Evolutionary conservation across 495 filamentous ascomycete species (phyloP), one percentile per base, ranked within the genome.

Genomic region (Lindgomyces ingoldianus): DNA sequence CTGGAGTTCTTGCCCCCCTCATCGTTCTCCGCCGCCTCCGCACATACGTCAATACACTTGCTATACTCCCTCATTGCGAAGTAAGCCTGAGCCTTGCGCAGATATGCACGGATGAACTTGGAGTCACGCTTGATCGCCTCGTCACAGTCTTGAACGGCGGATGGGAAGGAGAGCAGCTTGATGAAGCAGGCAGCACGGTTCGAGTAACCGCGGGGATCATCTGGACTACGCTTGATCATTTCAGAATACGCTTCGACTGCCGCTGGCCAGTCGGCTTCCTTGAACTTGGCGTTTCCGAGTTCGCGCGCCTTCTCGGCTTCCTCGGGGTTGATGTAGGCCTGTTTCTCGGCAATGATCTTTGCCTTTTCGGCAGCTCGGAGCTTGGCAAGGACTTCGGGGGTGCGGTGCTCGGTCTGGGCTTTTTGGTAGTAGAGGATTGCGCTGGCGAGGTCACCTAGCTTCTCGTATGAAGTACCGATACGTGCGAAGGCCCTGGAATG

Each of bases 11-110:
- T 89, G 51, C 87, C 85, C 57, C 85, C 83, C 24, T 77, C 85
- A 74, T 99, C 95, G 18, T 91, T 83, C 62, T 87, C 82, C 1
- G 81, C 77, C 2, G 95, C 94, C 65, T 91, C 90, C 33, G 85
- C 85, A 80, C 91, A 96, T 19, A 86, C 89, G 72, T 98, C 95
- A 45, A 96, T 79, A 70, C 89, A 96, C 74, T 89, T 91, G 79
- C 86, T 96, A 80, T 95, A 98, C 76, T 99, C 91, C 70, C 92
- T 89, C 94, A 99, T 99, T 59, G 90, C 92, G 64, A 95, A 89
- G 73, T 89, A 89, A 16, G 93, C 90, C 76, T 96, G 90, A 0
- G 92, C 91, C 80, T 97, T 98, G 70, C 94, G 87, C 69, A 98
- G 86, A 75, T 96, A 96, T 0, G 94, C 94, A 29, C 93, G 84